phyloP scores from a whole-genome alignment of 495 filamentous ascomycete genomes.

The Penicillium coprophilum region DNA sequence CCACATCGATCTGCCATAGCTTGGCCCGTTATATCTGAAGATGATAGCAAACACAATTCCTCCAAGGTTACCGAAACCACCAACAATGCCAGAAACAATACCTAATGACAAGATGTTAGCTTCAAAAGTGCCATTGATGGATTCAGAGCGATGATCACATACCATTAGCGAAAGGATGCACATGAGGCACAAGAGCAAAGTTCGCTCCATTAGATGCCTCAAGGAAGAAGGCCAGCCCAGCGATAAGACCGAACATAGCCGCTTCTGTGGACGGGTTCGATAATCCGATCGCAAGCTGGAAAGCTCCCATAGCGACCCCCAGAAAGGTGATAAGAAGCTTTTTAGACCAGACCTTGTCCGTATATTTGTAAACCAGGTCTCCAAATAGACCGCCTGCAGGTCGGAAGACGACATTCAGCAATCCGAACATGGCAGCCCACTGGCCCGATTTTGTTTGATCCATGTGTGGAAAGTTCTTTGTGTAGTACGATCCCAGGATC shows the following conservation, averaged over 20 bases:
- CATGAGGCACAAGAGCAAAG: constrained; percentile 82
- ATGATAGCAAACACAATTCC: constrained; percentile 84
- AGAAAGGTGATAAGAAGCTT: constrained; percentile 67
- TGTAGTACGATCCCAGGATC: constrained; percentile 77
- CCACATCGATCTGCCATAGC: constrained; percentile 73
- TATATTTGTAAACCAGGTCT: constrained; percentile 67
- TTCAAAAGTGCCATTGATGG: neutral
- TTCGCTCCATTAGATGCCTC: constrained; percentile 84
- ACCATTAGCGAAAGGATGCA: constrained; percentile 74
- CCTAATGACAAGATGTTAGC: constrained; percentile 33
- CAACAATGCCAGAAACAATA: constrained; percentile 73
- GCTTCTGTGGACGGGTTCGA: constrained; percentile 56
- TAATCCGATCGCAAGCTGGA: constrained; percentile 70
- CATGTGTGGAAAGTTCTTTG: constrained; percentile 70
- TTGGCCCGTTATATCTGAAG: constrained; percentile 69
- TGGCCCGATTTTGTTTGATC: constrained; percentile 69
- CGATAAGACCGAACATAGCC: constrained; percentile 76
- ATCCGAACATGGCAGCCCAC: constrained; percentile 90
- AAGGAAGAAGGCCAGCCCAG: constrained; percentile 74
- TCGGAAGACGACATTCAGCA: constrained; percentile 75
- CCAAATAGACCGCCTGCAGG: constrained; percentile 72
- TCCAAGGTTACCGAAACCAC: constrained; percentile 79
- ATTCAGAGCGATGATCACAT: constrained; percentile 17
- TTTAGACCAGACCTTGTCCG: constrained; percentile 69
- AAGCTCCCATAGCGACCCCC: constrained; percentile 61